These are phyloP conservation scores for Sarcomyxa edulis DNA, from an alignment of 768 basidiomycete genomes.

Conservation along the genomic window DNA sequence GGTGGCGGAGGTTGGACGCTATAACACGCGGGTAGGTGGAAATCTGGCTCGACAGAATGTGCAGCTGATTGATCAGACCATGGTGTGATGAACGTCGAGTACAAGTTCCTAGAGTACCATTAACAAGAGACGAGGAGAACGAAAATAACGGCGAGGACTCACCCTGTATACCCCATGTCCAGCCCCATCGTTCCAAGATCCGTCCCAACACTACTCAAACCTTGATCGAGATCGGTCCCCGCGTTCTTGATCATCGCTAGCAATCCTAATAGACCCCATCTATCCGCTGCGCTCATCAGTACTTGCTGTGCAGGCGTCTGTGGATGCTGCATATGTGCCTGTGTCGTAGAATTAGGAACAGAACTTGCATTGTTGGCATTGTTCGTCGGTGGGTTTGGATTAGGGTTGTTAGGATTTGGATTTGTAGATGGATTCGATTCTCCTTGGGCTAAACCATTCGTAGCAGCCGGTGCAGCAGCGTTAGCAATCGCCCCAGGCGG, in stretches of 20 bases:
- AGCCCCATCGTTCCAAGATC: conserved; percentile 91
- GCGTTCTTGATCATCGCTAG: conserved; percentile 84
- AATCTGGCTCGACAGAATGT: conserved; percentile 86
- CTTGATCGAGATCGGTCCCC: conserved; percentile 69
- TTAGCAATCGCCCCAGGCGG: conserved; percentile 22
- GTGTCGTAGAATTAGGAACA: conserved; percentile 25
- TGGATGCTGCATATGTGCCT: conserved; percentile 48
- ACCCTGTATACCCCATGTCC: conserved; percentile 84
- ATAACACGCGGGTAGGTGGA: conserved; percentile 86
- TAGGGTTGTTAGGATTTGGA: conserved; percentile 33
- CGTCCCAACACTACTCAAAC: conserved; percentile 79
- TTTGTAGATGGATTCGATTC: conserved; percentile 25
- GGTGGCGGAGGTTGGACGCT: conserved; percentile 87
- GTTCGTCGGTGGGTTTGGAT: conserved; percentile 18
- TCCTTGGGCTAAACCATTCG: conserved; percentile 27
- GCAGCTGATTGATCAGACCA: conserved; percentile 91
- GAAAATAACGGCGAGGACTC: conserved; percentile 26
- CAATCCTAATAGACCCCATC: conserved; percentile 88
- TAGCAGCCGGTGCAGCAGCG: conserved; percentile 23
- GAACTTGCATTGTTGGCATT: conserved; percentile 17
- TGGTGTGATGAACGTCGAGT: conserved; percentile 92
- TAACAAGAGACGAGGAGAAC: not conserved
- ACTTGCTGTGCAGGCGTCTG: conserved; percentile 94
- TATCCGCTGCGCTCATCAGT: conserved; percentile 85
- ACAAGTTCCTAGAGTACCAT: conserved; percentile 55